phyloP scores from a whole-genome alignment of 2,329 filamentous ascomycete species.

The Claviceps capensis region DNA sequence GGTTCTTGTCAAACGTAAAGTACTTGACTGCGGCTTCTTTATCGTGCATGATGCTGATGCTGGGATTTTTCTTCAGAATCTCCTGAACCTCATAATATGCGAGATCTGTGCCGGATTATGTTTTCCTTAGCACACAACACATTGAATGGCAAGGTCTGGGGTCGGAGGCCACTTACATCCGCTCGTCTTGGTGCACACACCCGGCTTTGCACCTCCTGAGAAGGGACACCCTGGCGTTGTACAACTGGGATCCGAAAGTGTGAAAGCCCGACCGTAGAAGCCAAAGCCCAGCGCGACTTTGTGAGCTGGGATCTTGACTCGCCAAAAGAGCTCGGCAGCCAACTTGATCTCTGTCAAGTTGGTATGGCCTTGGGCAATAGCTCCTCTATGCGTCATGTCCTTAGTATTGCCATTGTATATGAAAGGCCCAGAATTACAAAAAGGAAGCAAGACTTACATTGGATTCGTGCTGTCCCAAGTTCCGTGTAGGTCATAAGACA shows the following conservation, averaged over 20 bases:
- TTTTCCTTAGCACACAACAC: neutral
- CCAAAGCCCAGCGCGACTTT: conserved; percentile 28
- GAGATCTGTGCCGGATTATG: conserved; percentile 2
- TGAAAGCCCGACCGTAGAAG: conserved; percentile 25
- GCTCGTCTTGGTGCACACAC: conserved; percentile 6
- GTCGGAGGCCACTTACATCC: neutral
- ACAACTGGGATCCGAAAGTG: conserved; percentile 9
- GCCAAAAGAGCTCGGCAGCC: conserved; percentile 28
- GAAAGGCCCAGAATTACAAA: neutral
- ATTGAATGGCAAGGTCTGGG: neutral
- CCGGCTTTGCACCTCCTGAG: conserved; percentile 6
- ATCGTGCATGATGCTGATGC: conserved; percentile 9
- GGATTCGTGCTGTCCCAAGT: conserved; percentile 23
- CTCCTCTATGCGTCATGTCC: neutral
- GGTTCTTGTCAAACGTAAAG: conserved; percentile 8
- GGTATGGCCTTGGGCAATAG: conserved; percentile 19
- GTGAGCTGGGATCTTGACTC: conserved; percentile 21
- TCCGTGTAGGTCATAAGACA: conserved; percentile 30
- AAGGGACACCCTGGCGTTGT: conserved; percentile 11
- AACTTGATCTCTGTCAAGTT: conserved; percentile 28
- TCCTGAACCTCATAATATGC: conserved; percentile 9
- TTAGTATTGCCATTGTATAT: neutral
- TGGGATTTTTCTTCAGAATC: conserved; percentile 7
- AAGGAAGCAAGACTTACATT: conserved; percentile 5
- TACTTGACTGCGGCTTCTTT: conserved; percentile 11